Conservation (phyloP, 345 rosid species). For the Streptanthus diversifolius region DNA sequence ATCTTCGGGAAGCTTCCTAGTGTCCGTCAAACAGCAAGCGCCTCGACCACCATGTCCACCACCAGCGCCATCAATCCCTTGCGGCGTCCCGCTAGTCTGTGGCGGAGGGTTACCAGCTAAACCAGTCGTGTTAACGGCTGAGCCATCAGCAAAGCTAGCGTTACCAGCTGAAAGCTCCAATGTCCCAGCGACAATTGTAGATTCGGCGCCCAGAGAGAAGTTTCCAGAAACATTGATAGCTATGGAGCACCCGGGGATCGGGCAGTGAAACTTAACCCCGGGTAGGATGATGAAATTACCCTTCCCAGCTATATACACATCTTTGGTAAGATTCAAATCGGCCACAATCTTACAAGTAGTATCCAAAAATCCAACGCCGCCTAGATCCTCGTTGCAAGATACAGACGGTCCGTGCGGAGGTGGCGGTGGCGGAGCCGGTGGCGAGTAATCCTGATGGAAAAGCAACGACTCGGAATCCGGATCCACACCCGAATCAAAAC, state of each 20-base stretch:
- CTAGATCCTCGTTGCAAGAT: slow-evolving; percentile 85
- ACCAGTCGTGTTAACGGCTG: slow-evolving; percentile 77
- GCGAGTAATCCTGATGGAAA: slow-evolving; percentile 89
- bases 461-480: slow-evolving; percentile 42
- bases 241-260: slow-evolving; percentile 59
- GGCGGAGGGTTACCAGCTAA: slow-evolving; percentile 83
- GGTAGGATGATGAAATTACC: slow-evolving; percentile 74
- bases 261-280: slow-evolving; percentile 71
- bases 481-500: slow-evolving; percentile 36
- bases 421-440: slow-evolving; percentile 96
- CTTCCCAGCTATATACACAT: slow-evolving; percentile 78
- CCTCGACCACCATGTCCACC: slow-evolving; percentile 99
- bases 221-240: slow-evolving; percentile 74
- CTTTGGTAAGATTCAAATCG: slow-evolving; percentile 79
- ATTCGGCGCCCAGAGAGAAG: slow-evolving; percentile 60
- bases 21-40: slow-evolving; percentile 68
- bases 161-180: slow-evolving; percentile 68
- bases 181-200: slow-evolving; percentile 62
- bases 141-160: slow-evolving; percentile 57
- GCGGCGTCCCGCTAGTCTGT: slow-evolving; percentile 96
- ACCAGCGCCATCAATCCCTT: slow-evolving; percentile 81
- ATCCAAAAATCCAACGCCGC: slow-evolving; percentile 80
- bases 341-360: slow-evolving; percentile 78
- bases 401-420: slow-evolving; percentile 92
- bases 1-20: slow-evolving; percentile 76